phyloP scores from a whole-genome alignment of 2,329 filamentous ascomycete genomes.

The Sordariomycetes sp. region DNA sequence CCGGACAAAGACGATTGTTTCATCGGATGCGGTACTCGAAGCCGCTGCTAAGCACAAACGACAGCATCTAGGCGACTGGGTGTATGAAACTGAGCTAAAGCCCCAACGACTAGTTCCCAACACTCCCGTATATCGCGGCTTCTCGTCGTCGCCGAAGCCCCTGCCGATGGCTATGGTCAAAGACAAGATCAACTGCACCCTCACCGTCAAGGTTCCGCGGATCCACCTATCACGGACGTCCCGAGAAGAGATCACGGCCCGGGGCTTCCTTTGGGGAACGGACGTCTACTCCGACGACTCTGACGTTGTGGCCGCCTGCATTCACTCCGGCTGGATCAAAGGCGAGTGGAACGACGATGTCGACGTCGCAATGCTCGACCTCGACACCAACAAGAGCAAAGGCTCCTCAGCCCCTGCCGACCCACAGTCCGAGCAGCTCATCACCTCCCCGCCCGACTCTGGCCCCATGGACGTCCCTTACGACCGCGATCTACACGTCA shows the following conservation, averaged over 20 bases:
- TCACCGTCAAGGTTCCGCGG: slow-evolving; percentile 79
- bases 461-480: slow-evolving; percentile 56
- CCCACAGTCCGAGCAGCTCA: slow-evolving; percentile 29
- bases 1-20: slow-evolving; percentile 57
- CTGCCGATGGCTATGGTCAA: slow-evolving; percentile 65
- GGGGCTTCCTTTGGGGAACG: slow-evolving; percentile 81
- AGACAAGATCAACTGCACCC: slow-evolving; percentile 77
- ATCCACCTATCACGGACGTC: slow-evolving; percentile 62
- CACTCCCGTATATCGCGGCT: slow-evolving; percentile 29
- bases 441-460: slow-evolving; percentile 44
- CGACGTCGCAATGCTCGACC: slow-evolving; percentile 57
- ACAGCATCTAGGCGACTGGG: slow-evolving; percentile 72
- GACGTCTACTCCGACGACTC: slow-evolving; percentile 95
- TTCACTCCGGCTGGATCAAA: slow-evolving; percentile 86
- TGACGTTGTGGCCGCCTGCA: slow-evolving; percentile 83
- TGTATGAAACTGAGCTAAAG: slow-evolving; percentile 65
- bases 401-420: slow-evolving; percentile 16
- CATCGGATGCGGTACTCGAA: slow-evolving; percentile 62
- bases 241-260: slow-evolving; percentile 74
- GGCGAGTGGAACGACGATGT: slow-evolving; percentile 80
- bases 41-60: slow-evolving; percentile 63
- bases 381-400: slow-evolving; percentile 25
- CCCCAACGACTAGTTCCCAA: slow-evolving; percentile 36
- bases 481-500: slow-evolving; percentile 78
- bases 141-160: slow-evolving; percentile 53